Base-by-base conservation (phyloP, 805 yeast species). In the Saturnispora ahearnii region DNA sequence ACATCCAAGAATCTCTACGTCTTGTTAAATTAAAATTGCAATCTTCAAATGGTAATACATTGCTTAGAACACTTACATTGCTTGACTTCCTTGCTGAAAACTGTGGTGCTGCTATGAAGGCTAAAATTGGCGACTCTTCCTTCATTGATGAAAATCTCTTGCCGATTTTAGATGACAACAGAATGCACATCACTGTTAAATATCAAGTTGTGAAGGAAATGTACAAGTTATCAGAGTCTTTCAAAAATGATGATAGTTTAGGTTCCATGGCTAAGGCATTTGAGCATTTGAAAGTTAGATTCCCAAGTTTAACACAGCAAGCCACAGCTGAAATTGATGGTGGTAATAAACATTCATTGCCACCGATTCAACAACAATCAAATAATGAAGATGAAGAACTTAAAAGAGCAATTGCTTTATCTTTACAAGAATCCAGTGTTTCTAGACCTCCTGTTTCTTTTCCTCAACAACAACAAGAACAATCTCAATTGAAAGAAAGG, bases 181-280 rank as follows among this genome's bases (percentile, higher is more conserved):
- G 70, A 36, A 76, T 84, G 31, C 96, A 90, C 67, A 64, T 70
- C 28, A 73, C 79, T 3, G 84, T 93, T 48, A 87, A 87, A 63
- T 63, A 69, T 45, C 76, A 78, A 45, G 71, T 87, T 4, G 77
- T 79, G 11, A 87, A 84, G 59, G 81, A 83, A 31, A 74, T 89
- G 41, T 74, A 73, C 46, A 88, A 87, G 59, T 71, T 93, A 54
- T 65, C 82, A 21, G 67, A 73, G 36, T 76, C 84, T 3, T 87
- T 89, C 64, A 71, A 74, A 49, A 63, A 65, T 26, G 98, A 93
- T 63, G 91, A 93, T 0, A 82, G 91, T 3, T 73, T 91, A 57
- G 74, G 73, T 51, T 81, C 84, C 2, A 78, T 90, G 76, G 69
- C 72, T 15, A 84, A 79, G 54, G 79, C 87, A 0, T 77, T 77